Evolutionary conservation across 2,329 filamentous ascomycete genomes (phyloP), one percentile per base, ranked within the genome.

Genomic region (Botrytis sinoallii): DNA sequence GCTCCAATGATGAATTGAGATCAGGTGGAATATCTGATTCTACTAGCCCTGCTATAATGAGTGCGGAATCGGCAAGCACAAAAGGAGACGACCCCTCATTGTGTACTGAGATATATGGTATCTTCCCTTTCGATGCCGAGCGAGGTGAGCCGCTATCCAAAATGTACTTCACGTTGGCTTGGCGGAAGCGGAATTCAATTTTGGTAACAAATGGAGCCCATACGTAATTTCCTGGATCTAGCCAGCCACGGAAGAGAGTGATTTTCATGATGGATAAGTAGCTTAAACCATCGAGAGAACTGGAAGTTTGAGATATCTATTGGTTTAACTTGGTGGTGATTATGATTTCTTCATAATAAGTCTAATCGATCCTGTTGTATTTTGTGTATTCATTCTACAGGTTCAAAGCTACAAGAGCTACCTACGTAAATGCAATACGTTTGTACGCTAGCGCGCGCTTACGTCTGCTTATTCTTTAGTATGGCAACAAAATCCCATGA

Each of bases 171-270:
- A 89, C 68, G 1, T 81, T 79, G 2, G 84, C 84, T 76, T 90
- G 85, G 22, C 89, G 88, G 9, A 91, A 83, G 22, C 89, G 88
- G 29, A 88, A 84, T 78, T 92, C 90, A 70, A 91, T 83, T 79
- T 91, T 91, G 63, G 82, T 86, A 70, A 89, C 88, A 76, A 89
- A 91, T 16, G 89, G 88, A 0, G 89, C 90, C 77, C 75, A 74
- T 69, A 85, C 84, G 77, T 89, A 85, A 29, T 77, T 76, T 8
- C 81, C 82, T 1, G 79, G 74, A 3, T 81, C 79, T 46, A 82
- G 81, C 74, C 83, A 86, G 65, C 88, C 88, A 59, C 88, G 86
- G 79, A 84, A 88, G 67, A 90, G 75, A 10, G 82, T 86, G 60
- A 84, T 73, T 8, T 70, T 66, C 44, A 71, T 71, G 10, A 46